Base-by-base conservation (phyloP, 208 protist genomes). In the Trypanosoma rangeli region DNA sequence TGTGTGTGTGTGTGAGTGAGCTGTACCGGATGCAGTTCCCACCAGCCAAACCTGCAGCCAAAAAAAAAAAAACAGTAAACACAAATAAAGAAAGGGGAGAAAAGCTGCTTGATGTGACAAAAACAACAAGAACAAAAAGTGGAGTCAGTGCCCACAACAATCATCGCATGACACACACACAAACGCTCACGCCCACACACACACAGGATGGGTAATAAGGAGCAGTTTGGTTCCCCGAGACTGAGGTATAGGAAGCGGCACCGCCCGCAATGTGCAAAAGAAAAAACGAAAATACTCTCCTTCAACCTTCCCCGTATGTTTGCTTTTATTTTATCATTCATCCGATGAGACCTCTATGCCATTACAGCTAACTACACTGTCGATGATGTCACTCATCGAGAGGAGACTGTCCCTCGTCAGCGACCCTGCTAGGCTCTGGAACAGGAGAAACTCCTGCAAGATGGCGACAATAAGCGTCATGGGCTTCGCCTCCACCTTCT, bases 381-480 rank as follows among this genome's bases (percentile, higher is more conserved):
- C 78, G 31, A 91, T 73, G 1, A 96, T 62, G 5, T 24, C 53
- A 18, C 61, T 82, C 77, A 91, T 83, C 26, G 83, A 84, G 44
- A 81, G 16, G 26, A 94, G 60, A 8, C 66, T 70, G 1, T 84
- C 78, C 29, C 75, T 78, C 4, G 89, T 94, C 24, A 97, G 68
- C 8, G 85, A 90, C 28, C 83, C 78, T 7, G 87, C 76, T 4
- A 70, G 44, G 59, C 92, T 92, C 66, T 94, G 87, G 74, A 97
- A 97, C 15, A 97, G 64, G 0, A 97, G 31, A 68, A 97, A 94
- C 66, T 97, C 89, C 64, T 97, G 92, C 13, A 94, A 50, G 59
- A 97, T 86, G 10, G 83, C 92, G 3, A 90, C 87, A 37, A 94
- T 82, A 18, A 90, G 46, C 10, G 72, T 74, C 90, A 95, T 87